These are phyloP conservation scores for Tarenaya hassleriana DNA, from an alignment of 345 rosid species.

Conservation along the genomic window DNA sequence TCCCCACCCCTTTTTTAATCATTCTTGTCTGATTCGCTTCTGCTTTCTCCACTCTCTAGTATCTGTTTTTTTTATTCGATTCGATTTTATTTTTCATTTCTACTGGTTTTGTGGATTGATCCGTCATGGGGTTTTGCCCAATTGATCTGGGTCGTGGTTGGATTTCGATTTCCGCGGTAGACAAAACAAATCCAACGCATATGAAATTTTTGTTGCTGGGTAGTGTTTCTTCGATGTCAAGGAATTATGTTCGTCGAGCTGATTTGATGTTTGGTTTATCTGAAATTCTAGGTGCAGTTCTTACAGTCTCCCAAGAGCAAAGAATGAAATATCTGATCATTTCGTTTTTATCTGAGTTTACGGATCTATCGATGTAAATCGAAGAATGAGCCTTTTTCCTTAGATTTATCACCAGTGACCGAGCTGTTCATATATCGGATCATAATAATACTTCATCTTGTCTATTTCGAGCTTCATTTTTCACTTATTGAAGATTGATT, in stretches of 20 bases:
- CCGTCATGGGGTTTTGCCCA: slow-evolving; percentile 3
- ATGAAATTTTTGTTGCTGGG: slow-evolving; percentile 16
- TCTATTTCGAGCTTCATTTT: neutral
- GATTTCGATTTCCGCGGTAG: slow-evolving; percentile 21
- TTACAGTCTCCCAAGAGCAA: neutral
- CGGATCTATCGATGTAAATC: slow-evolving; percentile 35
- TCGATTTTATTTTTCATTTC: slow-evolving; percentile 4
- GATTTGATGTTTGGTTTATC: slow-evolving; percentile 1
- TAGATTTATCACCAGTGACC: slow-evolving; percentile 1
- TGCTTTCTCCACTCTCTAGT: slow-evolving; percentile 21
- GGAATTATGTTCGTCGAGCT: neutral
- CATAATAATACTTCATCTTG: neutral
- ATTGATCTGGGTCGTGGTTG: slow-evolving; percentile 25
- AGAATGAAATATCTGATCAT: neutral
- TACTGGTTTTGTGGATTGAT: slow-evolving; percentile 25
- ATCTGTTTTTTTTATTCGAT: slow-evolving; percentile 23
- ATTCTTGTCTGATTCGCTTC: neutral
- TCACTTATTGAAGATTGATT: neutral
- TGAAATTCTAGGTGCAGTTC: neutral
- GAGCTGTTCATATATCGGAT: slow-evolving; percentile 1
- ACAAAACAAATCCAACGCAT: slow-evolving; percentile 23
- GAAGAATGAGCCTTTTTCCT: slow-evolving; percentile 12
- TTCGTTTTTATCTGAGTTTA: slow-evolving; percentile 12
- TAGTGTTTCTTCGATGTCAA: slow-evolving; percentile 1
- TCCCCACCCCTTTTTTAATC: neutral